Conservation (phyloP, 805 yeast genomes). For the Ogataea minuta region DNA sequence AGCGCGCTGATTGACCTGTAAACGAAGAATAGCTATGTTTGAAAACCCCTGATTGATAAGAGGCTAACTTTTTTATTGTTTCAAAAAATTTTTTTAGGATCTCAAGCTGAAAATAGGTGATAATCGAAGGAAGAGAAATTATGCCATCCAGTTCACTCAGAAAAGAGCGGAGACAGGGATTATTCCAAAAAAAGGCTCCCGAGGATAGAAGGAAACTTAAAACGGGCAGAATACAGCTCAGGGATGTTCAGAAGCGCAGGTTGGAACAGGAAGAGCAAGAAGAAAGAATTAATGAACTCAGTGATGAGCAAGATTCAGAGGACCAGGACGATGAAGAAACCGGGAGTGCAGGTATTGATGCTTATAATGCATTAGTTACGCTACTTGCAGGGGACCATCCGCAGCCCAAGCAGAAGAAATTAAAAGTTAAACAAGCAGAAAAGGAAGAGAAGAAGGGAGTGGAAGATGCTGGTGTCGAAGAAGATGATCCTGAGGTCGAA, state of each 20-base stretch:
- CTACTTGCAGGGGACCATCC: slow-evolving; percentile 25
- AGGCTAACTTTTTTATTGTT: slow-evolving; percentile 1
- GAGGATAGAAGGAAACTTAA: slow-evolving; percentile 21
- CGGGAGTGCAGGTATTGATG: slow-evolving; percentile 18
- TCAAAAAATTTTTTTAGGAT: slow-evolving; percentile 8
- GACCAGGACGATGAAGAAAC: slow-evolving; percentile 21
- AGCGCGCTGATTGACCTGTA: too few species aligned
- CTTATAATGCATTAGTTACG: slow-evolving; percentile 31
- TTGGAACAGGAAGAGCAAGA: slow-evolving; percentile 13
- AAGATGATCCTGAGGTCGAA: slow-evolving; percentile 8
- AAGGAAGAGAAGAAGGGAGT: slow-evolving; percentile 17
- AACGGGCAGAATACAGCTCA: slow-evolving; percentile 59
- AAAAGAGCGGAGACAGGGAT: neutral
- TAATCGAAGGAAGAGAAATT: neutral
- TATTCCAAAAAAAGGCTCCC: slow-evolving; percentile 9
- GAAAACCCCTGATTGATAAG: slow-evolving; percentile 1
- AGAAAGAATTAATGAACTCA: slow-evolving; percentile 31
- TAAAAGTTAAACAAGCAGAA: slow-evolving; percentile 12
- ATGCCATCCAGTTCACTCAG: slow-evolving; percentile 19
- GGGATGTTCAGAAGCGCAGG: slow-evolving; percentile 47
- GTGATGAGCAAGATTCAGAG: slow-evolving; percentile 25
- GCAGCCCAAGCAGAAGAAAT: slow-evolving; percentile 10
- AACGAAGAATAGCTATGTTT: neutral
- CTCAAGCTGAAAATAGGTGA: neutral
- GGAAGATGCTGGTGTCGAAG: slow-evolving; percentile 4